phyloP scores from a whole-genome alignment of 495 filamentous ascomycete genomes.

The Penicillium lividum region DNA sequence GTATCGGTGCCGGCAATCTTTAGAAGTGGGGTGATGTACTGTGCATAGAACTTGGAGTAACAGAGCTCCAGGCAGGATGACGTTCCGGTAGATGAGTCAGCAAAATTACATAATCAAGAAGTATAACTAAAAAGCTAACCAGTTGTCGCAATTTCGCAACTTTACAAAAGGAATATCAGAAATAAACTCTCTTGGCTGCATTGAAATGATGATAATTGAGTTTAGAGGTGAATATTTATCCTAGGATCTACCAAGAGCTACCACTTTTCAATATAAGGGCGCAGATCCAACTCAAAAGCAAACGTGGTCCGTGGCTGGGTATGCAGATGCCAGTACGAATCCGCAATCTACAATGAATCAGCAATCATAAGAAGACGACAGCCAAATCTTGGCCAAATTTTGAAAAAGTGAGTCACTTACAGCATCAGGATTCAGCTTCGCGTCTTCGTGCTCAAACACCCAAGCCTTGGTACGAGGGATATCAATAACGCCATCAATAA shows the following conservation, averaged over 20 bases:
- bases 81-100: conserved; percentile 1
- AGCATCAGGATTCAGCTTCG: conserved; percentile 76
- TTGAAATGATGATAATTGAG: neutral
- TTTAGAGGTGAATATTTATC: neutral
- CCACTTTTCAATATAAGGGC: conserved; percentile 81
- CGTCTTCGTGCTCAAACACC: conserved; percentile 61
- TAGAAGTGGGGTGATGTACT: neutral
- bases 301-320: conserved; percentile 79
- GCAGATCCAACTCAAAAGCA: conserved; percentile 81
- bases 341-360: conserved; percentile 70
- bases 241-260: conserved; percentile 17
- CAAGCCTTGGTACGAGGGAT: conserved; percentile 68
- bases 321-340: conserved; percentile 86
- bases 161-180: neutral
- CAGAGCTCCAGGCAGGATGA: conserved; percentile 4
- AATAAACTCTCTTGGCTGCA: neutral
- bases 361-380: neutral
- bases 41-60: neutral
- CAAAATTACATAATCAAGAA: neutral
- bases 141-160: too few relatives aligned
- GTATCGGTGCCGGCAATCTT: neutral
- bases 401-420: conserved; percentile 52
- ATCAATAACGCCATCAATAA: conserved; percentile 90
- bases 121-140: neutral
- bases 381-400: too few relatives aligned